These are phyloP conservation scores for Nicotiana noctiflora DNA, from an alignment of 257 asterid genomes.

Conservation along the genomic window DNA sequence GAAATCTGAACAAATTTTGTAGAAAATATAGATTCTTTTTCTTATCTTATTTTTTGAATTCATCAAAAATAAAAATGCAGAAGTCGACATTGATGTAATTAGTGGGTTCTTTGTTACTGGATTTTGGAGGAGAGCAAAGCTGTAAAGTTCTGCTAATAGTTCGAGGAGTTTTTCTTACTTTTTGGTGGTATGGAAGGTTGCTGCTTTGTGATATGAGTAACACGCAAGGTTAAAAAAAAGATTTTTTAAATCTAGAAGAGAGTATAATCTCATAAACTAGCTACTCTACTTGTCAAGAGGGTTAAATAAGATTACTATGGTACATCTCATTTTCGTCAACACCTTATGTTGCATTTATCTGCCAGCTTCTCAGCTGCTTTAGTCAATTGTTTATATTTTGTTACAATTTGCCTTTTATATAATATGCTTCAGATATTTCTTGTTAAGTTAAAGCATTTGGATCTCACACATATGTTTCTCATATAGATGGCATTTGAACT, in stretches of 20 bases:
- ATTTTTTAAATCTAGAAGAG: neutral
- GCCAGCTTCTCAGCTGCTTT: neutral
- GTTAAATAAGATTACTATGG: neutral
- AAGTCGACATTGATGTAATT: neutral
- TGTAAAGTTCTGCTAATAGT: neutral
- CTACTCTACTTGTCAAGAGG: neutral
- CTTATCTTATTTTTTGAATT: neutral
- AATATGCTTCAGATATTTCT: neutral
- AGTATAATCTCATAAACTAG: neutral
- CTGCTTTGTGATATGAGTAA: neutral
- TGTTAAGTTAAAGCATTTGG: neutral
- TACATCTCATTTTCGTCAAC: too few species aligned
- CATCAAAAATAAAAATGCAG: neutral
- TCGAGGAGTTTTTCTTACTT: neutral
- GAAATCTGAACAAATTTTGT: neutral
- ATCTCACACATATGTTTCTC: neutral
- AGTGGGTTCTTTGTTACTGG: neutral
- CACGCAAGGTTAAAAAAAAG: neutral
- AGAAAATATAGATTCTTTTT: neutral
- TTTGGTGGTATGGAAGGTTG: neutral
- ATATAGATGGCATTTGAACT: constrained; percentile 95
- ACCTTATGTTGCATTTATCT: neutral
- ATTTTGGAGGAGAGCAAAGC: neutral
- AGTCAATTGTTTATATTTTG: neutral
- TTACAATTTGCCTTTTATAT: neutral